Conservation (phyloP, 2,329 filamentous ascomycete species). For the Colletotrichum lupini region DNA sequence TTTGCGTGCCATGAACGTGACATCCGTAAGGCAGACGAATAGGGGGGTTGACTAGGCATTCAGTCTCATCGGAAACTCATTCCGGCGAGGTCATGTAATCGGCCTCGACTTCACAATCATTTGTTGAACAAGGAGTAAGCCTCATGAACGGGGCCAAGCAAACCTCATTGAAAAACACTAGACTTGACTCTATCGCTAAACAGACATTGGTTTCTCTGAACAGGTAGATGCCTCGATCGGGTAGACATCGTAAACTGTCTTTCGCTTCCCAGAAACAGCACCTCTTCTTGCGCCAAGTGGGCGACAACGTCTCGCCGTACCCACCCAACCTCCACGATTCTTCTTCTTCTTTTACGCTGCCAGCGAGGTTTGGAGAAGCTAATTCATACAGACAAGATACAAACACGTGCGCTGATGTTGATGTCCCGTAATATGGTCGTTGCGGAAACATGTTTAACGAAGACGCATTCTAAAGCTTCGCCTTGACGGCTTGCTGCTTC, state of each 20-base stretch:
- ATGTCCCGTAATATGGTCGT: not conserved
- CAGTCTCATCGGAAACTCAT: too few relatives aligned
- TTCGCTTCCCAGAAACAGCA: not conserved
- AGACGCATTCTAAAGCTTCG: constrained; percentile 48
- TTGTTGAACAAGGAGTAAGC: too few relatives aligned
- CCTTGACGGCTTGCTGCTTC: constrained; percentile 46
- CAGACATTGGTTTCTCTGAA: not conserved
- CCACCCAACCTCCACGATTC: not conserved
- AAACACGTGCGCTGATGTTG: not conserved
- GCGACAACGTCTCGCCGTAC: not conserved
- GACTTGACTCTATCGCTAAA: not conserved
- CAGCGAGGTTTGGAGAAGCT: not conserved
- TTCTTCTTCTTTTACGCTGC: not conserved
- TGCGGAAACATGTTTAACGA: too few relatives aligned
- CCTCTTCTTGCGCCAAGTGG: not conserved
- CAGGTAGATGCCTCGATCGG: not conserved
- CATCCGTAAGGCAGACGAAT: too few relatives aligned
- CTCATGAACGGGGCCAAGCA: not conserved
- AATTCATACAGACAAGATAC: not conserved
- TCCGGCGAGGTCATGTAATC: too few relatives aligned
- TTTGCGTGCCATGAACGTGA: not conserved
- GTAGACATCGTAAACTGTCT: not conserved
- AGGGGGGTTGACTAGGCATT: too few relatives aligned
- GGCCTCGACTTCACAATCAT: too few relatives aligned
- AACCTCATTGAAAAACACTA: not conserved